These are phyloP conservation scores for Epichloe gansuensis DNA, from an alignment of 2,329 filamentous ascomycete genomes.

Conservation along the genomic window DNA sequence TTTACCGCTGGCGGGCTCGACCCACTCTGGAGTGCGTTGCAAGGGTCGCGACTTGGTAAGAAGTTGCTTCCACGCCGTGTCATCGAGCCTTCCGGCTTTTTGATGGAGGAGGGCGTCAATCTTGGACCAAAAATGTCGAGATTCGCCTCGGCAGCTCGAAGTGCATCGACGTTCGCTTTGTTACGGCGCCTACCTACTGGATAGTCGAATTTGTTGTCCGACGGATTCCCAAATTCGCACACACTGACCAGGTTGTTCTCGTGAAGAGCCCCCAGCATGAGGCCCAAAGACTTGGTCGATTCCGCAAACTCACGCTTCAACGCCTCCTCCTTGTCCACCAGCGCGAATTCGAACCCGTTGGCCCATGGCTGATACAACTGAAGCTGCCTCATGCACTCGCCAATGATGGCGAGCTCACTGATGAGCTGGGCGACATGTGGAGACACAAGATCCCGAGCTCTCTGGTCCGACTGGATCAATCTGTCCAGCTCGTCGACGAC, in stretches of 20 bases:
- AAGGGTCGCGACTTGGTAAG: slow-evolving; percentile 24
- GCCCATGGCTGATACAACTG: slow-evolving; percentile 38
- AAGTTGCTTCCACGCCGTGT: slow-evolving; percentile 9
- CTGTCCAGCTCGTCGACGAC: slow-evolving; percentile 37
- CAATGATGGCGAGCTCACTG: slow-evolving; percentile 32
- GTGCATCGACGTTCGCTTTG: slow-evolving; percentile 28
- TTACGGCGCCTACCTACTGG: slow-evolving; percentile 32
- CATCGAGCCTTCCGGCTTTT: slow-evolving; percentile 2
- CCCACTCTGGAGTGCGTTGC: slow-evolving; percentile 37
- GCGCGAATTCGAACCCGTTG: slow-evolving; percentile 21
- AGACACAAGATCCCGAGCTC: slow-evolving; percentile 26
- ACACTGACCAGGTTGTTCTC: slow-evolving; percentile 8
- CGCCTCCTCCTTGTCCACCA: slow-evolving; percentile 11
- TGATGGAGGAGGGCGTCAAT: background rate
- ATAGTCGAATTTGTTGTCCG: slow-evolving; percentile 29
- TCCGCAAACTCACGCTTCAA: slow-evolving; percentile 17
- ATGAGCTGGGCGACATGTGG: slow-evolving; percentile 23
- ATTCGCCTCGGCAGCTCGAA: slow-evolving; percentile 32
- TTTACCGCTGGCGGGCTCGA: slow-evolving; percentile 19
- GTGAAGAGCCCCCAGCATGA: slow-evolving; percentile 9
- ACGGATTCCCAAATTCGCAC: slow-evolving; percentile 19
- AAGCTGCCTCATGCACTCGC: slow-evolving; percentile 32
- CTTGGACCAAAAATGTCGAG: slow-evolving; percentile 6
- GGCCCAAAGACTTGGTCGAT: slow-evolving; percentile 5
- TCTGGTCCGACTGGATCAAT: slow-evolving; percentile 25